Conservation (phyloP, 1,139 yeast species). For the Zygotorulaspora mrakii region DNA sequence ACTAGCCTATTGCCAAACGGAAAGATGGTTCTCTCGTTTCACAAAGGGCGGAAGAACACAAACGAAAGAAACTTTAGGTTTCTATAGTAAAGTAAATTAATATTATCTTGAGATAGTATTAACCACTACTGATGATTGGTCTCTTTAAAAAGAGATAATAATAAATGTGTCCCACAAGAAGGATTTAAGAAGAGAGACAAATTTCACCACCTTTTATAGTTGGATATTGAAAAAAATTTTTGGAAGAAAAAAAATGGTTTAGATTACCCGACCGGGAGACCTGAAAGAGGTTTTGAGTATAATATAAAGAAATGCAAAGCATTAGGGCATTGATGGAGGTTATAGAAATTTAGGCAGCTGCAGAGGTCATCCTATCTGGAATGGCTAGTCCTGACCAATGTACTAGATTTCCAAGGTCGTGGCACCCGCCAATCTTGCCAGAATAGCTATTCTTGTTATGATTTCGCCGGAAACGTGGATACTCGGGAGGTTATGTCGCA, state of each 20-base stretch:
- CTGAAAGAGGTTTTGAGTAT: neutral
- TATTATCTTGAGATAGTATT: constrained; percentile 42
- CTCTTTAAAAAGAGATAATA: constrained; percentile 20
- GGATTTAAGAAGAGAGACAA: neutral
- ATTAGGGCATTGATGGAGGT: neutral
- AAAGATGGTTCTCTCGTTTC: constrained; percentile 2
- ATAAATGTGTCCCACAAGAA: constrained; percentile 1
- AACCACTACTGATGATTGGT: constrained; percentile 41
- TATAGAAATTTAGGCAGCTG: too few relatives aligned
- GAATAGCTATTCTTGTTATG: too few relatives aligned
- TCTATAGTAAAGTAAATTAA: constrained; percentile 45
- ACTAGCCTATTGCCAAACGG: constrained; percentile 22
- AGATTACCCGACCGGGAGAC: constrained; percentile 1
- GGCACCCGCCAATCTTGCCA: too few relatives aligned
- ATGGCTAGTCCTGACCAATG: too few relatives aligned
- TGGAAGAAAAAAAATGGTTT: too few relatives aligned
- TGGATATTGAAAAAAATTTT: constrained; percentile 2
- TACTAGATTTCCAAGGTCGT: too few relatives aligned
- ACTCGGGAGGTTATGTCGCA: too few relatives aligned
- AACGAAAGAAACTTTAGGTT: constrained; percentile 45
- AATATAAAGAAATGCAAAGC: too few relatives aligned
- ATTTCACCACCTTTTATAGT: neutral
- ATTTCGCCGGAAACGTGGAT: too few relatives aligned
- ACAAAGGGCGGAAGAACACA: constrained; percentile 22
- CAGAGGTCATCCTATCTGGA: too few relatives aligned